Conservation (phyloP, 208 protist species). For the Acanthamoeba divionensis region DNA sequence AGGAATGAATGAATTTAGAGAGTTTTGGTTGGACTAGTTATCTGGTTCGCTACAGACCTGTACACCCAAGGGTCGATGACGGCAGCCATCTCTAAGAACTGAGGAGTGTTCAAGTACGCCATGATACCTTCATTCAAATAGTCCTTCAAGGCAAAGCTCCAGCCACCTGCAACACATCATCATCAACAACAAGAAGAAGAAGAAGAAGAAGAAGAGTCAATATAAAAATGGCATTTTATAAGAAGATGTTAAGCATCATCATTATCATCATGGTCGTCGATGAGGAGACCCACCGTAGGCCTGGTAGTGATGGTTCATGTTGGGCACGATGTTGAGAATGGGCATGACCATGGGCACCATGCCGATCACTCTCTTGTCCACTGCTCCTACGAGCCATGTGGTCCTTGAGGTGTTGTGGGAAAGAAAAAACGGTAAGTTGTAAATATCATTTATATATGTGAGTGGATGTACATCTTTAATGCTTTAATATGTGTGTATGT, state of each 20-base stretch:
- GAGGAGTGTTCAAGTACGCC: slow-evolving; percentile 44
- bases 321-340: slow-evolving; percentile 35
- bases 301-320: slow-evolving; percentile 48
- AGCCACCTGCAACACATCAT: slow-evolving; percentile 5
- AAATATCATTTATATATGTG: background rate
- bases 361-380: slow-evolving; percentile 65
- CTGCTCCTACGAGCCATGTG: slow-evolving; percentile 67
- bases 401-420: slow-evolving; percentile 48
- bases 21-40: no score
- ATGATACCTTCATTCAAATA: slow-evolving; percentile 31
- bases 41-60: background rate
- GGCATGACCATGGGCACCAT: slow-evolving; percentile 66
- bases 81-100: slow-evolving; percentile 10
- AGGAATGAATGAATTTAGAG: no score
- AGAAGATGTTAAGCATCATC: background rate
- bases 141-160: slow-evolving; percentile 52
- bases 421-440: background rate
- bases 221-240: background rate
- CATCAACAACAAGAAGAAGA: no score
- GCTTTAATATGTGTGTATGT: background rate
- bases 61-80: slow-evolving; percentile 41
- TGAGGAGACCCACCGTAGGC: slow-evolving; percentile 6
- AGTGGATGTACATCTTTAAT: background rate
- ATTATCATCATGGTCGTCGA: background rate
- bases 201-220: no score